Evolutionary conservation across 139 green algal genomes (phyloP).

Genomic region (Micromonas commoda): DNA sequence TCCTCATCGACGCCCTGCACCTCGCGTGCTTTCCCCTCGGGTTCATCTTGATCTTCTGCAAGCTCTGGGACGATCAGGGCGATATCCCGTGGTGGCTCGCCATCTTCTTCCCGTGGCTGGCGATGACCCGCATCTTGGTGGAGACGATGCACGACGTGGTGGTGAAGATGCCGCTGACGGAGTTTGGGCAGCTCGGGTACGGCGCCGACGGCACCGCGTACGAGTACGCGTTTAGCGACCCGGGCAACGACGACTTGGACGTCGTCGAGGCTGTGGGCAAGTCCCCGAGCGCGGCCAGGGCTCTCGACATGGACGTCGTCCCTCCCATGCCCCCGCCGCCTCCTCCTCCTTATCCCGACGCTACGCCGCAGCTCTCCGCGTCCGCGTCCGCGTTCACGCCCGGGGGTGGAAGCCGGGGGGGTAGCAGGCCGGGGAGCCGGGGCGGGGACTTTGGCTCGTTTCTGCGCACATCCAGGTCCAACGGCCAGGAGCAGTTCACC

Average conservation of each 20-base stretch:
- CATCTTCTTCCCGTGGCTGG: not conserved
- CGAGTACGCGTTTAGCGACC: not conserved
- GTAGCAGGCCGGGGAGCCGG: too few species aligned
- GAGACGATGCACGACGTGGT: not conserved
- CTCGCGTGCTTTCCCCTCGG: not conserved
- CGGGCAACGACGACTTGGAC: not conserved
- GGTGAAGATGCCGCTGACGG: not conserved
- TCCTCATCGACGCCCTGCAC: not conserved
- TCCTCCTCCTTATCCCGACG: too few species aligned
- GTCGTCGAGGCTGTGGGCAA: not conserved
- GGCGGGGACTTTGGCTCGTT: too few species aligned
- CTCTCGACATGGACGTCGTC: too few species aligned
- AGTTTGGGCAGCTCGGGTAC: not conserved
- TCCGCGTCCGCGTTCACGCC: too few species aligned
- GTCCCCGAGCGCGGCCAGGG: too few species aligned
- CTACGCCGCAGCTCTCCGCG: too few species aligned
- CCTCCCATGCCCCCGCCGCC: too few species aligned
- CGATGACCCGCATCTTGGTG: not conserved
- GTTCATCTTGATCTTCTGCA: not conserved
- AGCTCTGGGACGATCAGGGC: not conserved
- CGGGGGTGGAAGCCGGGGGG: too few species aligned
- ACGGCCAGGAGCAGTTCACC: too few species aligned
- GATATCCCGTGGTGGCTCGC: not conserved
- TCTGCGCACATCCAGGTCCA: too few species aligned
- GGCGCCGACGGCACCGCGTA: not conserved